A percentile compares a stretch with the other conserved stretches of the same genome.
Evolutionary conservation across 768 basidiomycete genomes (phyloP).

Genomic region (Collybia nuda): DNA sequence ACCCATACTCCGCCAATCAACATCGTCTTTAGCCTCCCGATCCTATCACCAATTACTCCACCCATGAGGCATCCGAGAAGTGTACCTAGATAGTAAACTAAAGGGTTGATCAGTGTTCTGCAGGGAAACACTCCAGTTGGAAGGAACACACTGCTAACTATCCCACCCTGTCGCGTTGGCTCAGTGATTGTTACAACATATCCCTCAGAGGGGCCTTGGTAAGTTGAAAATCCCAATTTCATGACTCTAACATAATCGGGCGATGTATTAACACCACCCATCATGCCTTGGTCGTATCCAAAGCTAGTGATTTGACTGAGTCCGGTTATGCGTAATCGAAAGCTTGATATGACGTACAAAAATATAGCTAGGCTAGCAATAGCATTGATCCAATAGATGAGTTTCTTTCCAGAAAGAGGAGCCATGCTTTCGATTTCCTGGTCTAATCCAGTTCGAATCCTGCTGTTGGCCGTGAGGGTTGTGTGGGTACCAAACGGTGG

Average conservation of each 20-base stretch:
- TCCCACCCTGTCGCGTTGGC: constrained; percentile 42
- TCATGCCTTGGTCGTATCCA: constrained; percentile 49
- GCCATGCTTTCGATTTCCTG: background rate
- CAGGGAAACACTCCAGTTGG: background rate
- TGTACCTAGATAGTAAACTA: constrained; percentile 43
- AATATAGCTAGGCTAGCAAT: constrained; percentile 31
- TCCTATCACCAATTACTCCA: constrained; percentile 38
- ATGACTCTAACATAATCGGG: constrained; percentile 42
- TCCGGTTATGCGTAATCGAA: background rate
- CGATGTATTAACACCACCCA: constrained; percentile 46
- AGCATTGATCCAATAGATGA: constrained; percentile 24
- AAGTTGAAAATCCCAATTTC: constrained; percentile 37
- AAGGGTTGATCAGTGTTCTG: background rate
- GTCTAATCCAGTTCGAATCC: too few species aligned
- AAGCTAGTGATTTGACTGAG: constrained; percentile 26
- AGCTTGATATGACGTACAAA: constrained; percentile 18
- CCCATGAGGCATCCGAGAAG: constrained; percentile 39
- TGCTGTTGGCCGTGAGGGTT: too few species aligned
- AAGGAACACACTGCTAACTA: constrained; percentile 35
- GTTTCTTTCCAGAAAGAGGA: constrained; percentile 19
- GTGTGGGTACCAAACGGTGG: too few species aligned
- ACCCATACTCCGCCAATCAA: constrained; percentile 38
- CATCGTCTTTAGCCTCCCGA: constrained; percentile 41
- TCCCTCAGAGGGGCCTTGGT: constrained; percentile 38
- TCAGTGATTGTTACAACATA: constrained; percentile 41